Percentiles rank a stretch among this genome's conserved stretches.
These are phyloP conservation scores for Alternaria conjuncta DNA, from an alignment of 2,329 filamentous ascomycete genomes.

Conservation along the genomic window DNA sequence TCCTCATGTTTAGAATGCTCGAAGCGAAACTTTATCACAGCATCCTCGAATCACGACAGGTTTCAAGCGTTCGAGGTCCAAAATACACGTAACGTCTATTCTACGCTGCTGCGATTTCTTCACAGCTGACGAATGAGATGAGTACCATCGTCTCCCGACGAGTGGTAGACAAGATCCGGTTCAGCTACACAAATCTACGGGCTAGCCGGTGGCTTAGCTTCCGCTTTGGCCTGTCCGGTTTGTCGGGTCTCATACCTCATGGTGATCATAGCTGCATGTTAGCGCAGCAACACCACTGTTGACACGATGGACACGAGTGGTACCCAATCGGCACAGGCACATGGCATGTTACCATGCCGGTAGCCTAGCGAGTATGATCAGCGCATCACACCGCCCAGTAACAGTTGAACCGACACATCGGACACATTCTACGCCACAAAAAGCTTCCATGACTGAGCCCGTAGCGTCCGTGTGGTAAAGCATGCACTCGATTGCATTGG, in stretches of 20 bases:
- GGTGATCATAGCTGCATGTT: conserved; percentile 29
- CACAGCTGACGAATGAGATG: conserved; percentile 22
- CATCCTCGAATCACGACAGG: conserved; percentile 8
- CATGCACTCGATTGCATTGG: conserved; percentile 17
- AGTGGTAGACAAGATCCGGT: conserved; percentile 17
- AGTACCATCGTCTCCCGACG: conserved; percentile 17
- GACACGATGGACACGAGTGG: conserved; percentile 4
- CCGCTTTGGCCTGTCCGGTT: conserved; percentile 22
- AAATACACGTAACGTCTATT: conserved; percentile 1
- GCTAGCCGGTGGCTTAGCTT: conserved; percentile 19
- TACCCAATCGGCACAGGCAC: conserved; percentile 19
- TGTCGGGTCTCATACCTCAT: conserved; percentile 22
- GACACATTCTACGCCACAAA: conserved; percentile 25
- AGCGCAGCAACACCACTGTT: conserved; percentile 19
- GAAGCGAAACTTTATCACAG: conserved; percentile 16
- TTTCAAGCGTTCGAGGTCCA: conserved; percentile 9
- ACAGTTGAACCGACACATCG: conserved; percentile 22
- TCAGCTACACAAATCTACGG: conserved; percentile 18
- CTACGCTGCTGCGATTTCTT: conserved; percentile 3
- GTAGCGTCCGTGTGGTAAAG: conserved; percentile 13
- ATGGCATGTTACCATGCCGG: conserved; percentile 15
- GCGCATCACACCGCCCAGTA: conserved; percentile 20
- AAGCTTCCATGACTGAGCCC: conserved; percentile 27
- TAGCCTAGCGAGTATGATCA: conserved; percentile 19
- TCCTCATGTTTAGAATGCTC: conserved; percentile 15